These are phyloP conservation scores for Cladosporium sp. DNA, from an alignment of 2,329 filamentous ascomycete genomes.

Conservation along the genomic window DNA sequence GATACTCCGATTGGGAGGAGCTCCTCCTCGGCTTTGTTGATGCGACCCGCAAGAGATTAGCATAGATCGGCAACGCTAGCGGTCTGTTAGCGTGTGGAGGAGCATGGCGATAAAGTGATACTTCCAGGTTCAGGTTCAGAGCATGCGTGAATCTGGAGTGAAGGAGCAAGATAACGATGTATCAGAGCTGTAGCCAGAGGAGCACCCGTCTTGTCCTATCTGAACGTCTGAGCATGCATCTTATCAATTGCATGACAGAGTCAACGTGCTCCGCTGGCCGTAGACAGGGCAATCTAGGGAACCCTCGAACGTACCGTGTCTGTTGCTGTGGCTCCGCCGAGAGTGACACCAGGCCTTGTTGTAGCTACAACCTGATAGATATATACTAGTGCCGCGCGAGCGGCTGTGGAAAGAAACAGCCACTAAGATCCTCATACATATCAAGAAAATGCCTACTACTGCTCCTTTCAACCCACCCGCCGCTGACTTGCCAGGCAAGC, in stretches of 20 bases:
- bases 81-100: not conserved
- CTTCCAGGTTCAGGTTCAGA: not conserved
- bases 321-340: not conserved
- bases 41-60: not conserved
- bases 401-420: not conserved
- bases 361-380: not conserved
- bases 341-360: not conserved
- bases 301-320: not conserved
- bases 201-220: not conserved
- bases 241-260: not conserved
- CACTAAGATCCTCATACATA: not conserved
- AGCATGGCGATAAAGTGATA: not conserved
- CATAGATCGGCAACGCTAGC: conserved; percentile 5
- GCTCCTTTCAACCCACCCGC: conserved; percentile 47
- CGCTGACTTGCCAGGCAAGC: conserved; percentile 44
- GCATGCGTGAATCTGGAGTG: not conserved
- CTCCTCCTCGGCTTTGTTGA: not conserved
- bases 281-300: not conserved
- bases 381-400: not conserved
- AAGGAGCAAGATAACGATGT: not conserved
- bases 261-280: conserved; percentile 5
- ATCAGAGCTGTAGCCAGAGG: not conserved
- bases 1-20: not conserved
- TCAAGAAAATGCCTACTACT: conserved; percentile 34
- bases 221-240: not conserved